Evolutionary conservation across 768 basidiomycete species (phyloP).

Genomic region (Agrocybe pediades): DNA sequence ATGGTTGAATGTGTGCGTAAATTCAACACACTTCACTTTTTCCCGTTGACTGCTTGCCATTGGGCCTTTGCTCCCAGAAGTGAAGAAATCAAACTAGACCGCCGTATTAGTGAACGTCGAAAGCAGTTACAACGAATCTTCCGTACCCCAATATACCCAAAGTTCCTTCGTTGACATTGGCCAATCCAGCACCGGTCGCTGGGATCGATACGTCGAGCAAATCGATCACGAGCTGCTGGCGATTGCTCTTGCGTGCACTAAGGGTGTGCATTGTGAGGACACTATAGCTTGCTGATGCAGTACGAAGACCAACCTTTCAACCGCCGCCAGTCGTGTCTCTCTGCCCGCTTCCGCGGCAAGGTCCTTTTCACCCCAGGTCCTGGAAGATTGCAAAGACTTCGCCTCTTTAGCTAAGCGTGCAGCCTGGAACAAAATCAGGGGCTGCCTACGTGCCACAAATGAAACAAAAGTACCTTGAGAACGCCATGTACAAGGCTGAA

Average conservation of each 20-base stretch:
- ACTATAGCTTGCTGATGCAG: not conserved
- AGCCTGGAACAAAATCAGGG: constrained; percentile 38
- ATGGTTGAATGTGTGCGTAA: constrained; percentile 1
- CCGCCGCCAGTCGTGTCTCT: constrained; percentile 60
- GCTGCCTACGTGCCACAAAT: not conserved
- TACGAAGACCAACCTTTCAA: constrained; percentile 47
- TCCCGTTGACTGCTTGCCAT: constrained; percentile 56
- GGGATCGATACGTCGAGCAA: constrained; percentile 89
- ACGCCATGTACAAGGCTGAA: constrained; percentile 74
- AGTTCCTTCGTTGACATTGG: constrained; percentile 80
- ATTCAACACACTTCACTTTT: constrained; percentile 28
- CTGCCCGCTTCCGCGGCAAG: constrained; percentile 64
- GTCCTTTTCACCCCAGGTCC: constrained; percentile 64
- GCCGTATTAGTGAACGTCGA: constrained; percentile 1
- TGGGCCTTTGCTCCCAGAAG: constrained; percentile 68
- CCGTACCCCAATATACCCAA: constrained; percentile 83
- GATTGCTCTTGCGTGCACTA: constrained; percentile 65
- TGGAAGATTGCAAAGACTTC: constrained; percentile 48
- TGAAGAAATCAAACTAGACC: constrained; percentile 65
- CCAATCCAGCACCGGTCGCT: constrained; percentile 74
- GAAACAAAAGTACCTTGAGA: constrained; percentile 53
- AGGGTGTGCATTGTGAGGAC: constrained; percentile 2
- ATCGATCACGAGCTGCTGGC: constrained; percentile 85
- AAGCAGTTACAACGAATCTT: not conserved
- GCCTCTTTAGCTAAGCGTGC: constrained; percentile 62